Conservation (phyloP, 2,329 filamentous ascomycete species). For the Hymenotorrendiella dingleyae region DNA sequence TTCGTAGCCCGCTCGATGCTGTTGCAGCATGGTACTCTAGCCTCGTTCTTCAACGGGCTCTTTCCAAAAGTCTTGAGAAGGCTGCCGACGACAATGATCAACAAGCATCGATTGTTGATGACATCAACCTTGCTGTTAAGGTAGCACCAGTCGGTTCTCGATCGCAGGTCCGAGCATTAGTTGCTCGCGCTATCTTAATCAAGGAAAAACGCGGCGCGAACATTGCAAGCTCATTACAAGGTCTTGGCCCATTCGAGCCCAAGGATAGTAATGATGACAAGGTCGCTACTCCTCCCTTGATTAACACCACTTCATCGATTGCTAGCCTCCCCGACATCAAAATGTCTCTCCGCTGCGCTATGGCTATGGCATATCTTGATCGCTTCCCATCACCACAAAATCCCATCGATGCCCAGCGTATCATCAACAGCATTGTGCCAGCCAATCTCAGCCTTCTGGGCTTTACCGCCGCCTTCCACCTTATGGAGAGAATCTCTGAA, state of each 20-base stretch:
- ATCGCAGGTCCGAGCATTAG: slow-evolving; percentile 55
- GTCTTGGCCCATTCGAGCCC: slow-evolving; percentile 39
- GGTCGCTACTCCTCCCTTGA: slow-evolving; percentile 33
- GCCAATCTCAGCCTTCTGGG: slow-evolving; percentile 44
- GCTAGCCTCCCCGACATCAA: slow-evolving; percentile 46
- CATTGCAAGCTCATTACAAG: slow-evolving; percentile 51
- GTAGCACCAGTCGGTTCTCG: slow-evolving; percentile 74
- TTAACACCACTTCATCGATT: slow-evolving; percentile 41
- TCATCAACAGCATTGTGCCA: slow-evolving; percentile 45
- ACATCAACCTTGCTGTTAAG: slow-evolving; percentile 63
- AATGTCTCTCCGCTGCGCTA: slow-evolving; percentile 53
- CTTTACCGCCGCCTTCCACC: slow-evolving; percentile 51
- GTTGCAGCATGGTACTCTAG: slow-evolving; percentile 89
- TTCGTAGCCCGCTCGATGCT: slow-evolving; percentile 82
- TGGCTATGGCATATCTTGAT: slow-evolving; percentile 53
- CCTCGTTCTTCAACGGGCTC: slow-evolving; percentile 61
- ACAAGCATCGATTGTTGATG: slow-evolving; percentile 36
- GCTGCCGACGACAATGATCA: slow-evolving; percentile 41
- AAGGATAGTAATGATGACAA: slow-evolving; percentile 23
- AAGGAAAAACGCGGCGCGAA: slow-evolving; percentile 48
- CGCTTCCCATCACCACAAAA: slow-evolving; percentile 37
- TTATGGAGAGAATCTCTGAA: slow-evolving; percentile 48
- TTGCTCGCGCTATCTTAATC: slow-evolving; percentile 52
- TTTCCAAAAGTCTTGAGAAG: slow-evolving; percentile 56
- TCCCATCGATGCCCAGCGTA: slow-evolving; percentile 39